Conservation (phyloP, 495 filamentous ascomycete genomes). For the Aspergillus sclerotioniger region DNA sequence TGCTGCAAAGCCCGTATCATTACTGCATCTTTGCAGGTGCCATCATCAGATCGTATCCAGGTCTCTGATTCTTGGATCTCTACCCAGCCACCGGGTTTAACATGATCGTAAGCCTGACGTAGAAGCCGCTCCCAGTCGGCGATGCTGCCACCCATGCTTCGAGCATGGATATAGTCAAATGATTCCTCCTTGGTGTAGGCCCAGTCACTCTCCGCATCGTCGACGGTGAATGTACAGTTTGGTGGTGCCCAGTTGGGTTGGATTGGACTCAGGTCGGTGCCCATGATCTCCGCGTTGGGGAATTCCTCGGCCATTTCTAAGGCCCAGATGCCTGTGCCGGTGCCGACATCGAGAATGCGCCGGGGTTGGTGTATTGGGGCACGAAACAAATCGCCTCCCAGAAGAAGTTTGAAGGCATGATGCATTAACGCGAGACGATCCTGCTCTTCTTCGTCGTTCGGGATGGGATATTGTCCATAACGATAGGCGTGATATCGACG, state of each 20-base stretch:
- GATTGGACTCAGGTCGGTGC: constrained; percentile 61
- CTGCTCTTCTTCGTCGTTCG: constrained; percentile 60
- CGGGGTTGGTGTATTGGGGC: constrained; percentile 43
- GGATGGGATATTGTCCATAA: constrained; percentile 54
- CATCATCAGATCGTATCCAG: constrained; percentile 36
- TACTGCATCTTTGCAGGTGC: constrained; percentile 27
- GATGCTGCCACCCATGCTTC: constrained; percentile 45
- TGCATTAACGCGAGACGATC: constrained; percentile 70
- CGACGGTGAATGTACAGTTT: constrained; percentile 49
- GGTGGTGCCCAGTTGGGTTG: constrained; percentile 50
- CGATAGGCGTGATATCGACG: constrained; percentile 61
- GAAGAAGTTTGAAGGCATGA: constrained; percentile 51
- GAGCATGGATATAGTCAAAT: constrained; percentile 49
- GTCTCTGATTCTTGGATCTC: constrained; percentile 55
- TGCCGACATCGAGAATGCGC: constrained; percentile 49
- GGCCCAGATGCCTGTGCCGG: constrained; percentile 62
- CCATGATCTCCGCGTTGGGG: constrained; percentile 55
- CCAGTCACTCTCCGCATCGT: constrained; percentile 52
- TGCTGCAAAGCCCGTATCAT: constrained; percentile 28
- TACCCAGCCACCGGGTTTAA: constrained; percentile 54
- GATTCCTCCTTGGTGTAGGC: constrained; percentile 37
- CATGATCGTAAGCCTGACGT: constrained; percentile 35
- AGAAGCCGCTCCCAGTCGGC: constrained; percentile 44
- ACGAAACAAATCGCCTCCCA: constrained; percentile 52
- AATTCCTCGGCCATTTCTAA: constrained; percentile 60